Conservation (phyloP, 176 grass and related monocot genomes). For the Chloris gayana region DNA sequence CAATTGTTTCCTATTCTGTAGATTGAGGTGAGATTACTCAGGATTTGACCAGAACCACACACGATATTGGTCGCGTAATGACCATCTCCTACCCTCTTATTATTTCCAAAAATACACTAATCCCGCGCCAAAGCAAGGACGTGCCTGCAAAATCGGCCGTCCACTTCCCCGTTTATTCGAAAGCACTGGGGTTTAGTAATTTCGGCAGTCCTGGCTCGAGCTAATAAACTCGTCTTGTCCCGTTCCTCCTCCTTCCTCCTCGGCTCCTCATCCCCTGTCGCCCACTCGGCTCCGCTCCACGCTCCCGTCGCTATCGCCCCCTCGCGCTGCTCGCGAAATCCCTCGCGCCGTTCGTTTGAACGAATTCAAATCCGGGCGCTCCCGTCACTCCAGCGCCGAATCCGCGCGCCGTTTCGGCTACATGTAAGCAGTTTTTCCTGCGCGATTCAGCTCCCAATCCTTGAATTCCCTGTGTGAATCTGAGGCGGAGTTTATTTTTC, state of each 20-base stretch:
- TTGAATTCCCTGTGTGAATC: slow-evolving; percentile 23
- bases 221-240: slow-evolving; percentile 44
- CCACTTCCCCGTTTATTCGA: slow-evolving; percentile 32
- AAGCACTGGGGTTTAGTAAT: slow-evolving; percentile 30
- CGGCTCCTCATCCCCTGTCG: not conserved
- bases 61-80: not conserved
- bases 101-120: not conserved
- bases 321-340: slow-evolving; percentile 12
- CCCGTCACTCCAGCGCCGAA: slow-evolving; percentile 14
- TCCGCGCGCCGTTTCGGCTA: slow-evolving; percentile 21
- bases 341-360: slow-evolving; percentile 10
- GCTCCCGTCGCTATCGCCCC: slow-evolving; percentile 32
- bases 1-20: slow-evolving; percentile 13
- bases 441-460: slow-evolving; percentile 37
- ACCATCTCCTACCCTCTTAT: not conserved
- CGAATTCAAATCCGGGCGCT: slow-evolving; percentile 35
- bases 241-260: slow-evolving; percentile 18
- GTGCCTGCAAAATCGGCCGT: slow-evolving; percentile 11
- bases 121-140: not conserved
- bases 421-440: slow-evolving; percentile 17
- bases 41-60: not conserved
- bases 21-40: not conserved
- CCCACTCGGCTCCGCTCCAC: slow-evolving; percentile 7
- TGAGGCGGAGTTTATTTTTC: not conserved
- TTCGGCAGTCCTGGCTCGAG: not conserved